phyloP scores from a whole-genome alignment of 495 filamentous ascomycete genomes.

The Penicillium antarcticum region DNA sequence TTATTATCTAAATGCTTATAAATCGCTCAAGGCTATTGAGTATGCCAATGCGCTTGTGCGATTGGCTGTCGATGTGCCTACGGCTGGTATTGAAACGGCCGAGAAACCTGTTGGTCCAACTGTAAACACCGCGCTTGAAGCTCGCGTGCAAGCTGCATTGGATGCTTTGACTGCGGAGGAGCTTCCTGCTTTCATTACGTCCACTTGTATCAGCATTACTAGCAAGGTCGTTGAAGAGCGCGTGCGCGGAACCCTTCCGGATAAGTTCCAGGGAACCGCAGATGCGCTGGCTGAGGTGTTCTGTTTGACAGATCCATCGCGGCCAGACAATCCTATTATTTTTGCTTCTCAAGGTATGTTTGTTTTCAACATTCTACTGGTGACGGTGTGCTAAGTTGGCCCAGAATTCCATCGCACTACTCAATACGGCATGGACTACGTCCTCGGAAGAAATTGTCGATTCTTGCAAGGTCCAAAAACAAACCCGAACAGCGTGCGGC shows the following conservation, averaged over 20 bases:
- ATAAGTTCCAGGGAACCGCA: constrained; percentile 50
- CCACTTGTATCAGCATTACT: constrained; percentile 30
- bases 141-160: constrained; percentile 57
- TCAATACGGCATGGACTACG: constrained; percentile 57
- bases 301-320: constrained; percentile 70
- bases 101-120: constrained; percentile 40
- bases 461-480: constrained; percentile 60
- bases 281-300: constrained; percentile 74
- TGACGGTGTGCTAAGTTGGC: background rate
- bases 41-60: constrained; percentile 65
- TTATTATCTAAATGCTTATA: constrained; percentile 62
- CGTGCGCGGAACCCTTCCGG: constrained; percentile 29
- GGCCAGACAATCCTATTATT: constrained; percentile 71
- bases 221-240: constrained; percentile 33
- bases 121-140: constrained; percentile 51
- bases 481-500: constrained; percentile 43
- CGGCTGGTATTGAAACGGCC: constrained; percentile 45
- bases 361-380: background rate
- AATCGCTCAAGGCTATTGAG: constrained; percentile 65
- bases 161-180: constrained; percentile 59
- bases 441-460: constrained; percentile 58
- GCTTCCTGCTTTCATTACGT: constrained; percentile 66
- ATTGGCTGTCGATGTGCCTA: constrained; percentile 26
- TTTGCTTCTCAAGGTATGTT: constrained; percentile 69
- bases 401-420: constrained; percentile 58